Evolutionary conservation across 305 asterid genomes (phyloP).

Genomic region (Fraxinus ornus): DNA sequence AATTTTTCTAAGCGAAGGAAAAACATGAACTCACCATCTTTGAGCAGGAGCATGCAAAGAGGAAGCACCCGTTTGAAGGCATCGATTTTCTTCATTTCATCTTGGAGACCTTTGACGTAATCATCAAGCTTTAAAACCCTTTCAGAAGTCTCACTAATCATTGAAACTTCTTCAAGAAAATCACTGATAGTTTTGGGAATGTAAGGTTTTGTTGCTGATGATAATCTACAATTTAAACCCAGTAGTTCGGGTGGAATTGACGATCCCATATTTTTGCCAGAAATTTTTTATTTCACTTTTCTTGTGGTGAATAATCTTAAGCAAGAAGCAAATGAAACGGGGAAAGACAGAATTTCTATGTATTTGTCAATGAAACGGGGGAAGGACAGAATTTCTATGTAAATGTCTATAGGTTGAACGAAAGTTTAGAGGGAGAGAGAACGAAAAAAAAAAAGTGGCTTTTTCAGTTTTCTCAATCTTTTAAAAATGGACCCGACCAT

Average conservation of each 20-base stretch:
- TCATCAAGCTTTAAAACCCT: slow-evolving; percentile 50
- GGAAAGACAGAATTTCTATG: neutral
- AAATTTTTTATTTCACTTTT: slow-evolving; percentile 22
- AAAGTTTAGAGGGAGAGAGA: slow-evolving; percentile 21
- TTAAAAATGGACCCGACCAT: no score
- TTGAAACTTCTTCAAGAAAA: slow-evolving; percentile 38
- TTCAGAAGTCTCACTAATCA: slow-evolving; percentile 40
- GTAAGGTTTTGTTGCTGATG: slow-evolving; percentile 22
- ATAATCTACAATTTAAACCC: slow-evolving; percentile 44
- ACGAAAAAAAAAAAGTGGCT: slow-evolving; percentile 7
- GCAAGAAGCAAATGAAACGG: neutral
- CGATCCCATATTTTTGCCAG: slow-evolving; percentile 52
- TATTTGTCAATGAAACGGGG: neutral
- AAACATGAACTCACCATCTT: slow-evolving; percentile 48
- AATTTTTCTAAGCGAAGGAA: neutral
- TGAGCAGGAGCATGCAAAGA: slow-evolving; percentile 54
- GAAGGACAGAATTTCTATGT: neutral
- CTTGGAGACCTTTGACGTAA: slow-evolving; percentile 47
- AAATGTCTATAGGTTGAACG: neutral
- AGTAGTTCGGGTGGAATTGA: slow-evolving; percentile 34
- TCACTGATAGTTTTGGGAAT: slow-evolving; percentile 37
- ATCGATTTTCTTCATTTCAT: slow-evolving; percentile 81
- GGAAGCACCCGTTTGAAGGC: slow-evolving; percentile 86
- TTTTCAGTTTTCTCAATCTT: neutral
- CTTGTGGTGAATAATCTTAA: neutral